phyloP scores from a whole-genome alignment of 768 basidiomycete genomes.

The Termitomyces sp. region DNA sequence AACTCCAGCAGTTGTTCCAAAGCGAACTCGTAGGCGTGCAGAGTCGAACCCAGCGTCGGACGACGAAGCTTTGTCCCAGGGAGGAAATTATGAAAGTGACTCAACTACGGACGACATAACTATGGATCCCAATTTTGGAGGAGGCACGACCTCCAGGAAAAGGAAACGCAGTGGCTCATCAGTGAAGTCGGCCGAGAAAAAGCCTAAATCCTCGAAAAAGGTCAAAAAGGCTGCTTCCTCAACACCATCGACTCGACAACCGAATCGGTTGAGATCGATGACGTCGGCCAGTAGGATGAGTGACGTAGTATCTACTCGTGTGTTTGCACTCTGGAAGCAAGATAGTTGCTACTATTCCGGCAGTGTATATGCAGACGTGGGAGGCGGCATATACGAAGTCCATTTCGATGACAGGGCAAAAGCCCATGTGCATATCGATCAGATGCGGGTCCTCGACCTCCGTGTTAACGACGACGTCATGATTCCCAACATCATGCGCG shows the following conservation, averaged over 20 bases:
- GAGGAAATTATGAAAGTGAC: conserved; percentile 23
- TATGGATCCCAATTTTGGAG: conserved; percentile 23
- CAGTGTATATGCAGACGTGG: conserved; percentile 34
- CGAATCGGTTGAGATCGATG: conserved; percentile 36
- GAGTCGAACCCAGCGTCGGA: conserved; percentile 25
- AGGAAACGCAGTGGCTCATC: conserved; percentile 33
- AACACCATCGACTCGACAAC: conserved; percentile 26
- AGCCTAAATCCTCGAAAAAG: conserved; percentile 16
- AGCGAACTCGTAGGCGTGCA: conserved; percentile 9
- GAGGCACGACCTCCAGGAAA: conserved; percentile 32
- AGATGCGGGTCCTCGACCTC: conserved; percentile 51
- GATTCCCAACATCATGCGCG: conserved; percentile 23
- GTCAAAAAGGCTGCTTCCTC: conserved; percentile 22
- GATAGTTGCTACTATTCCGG: conserved; percentile 63
- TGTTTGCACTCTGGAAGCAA: conserved; percentile 66
- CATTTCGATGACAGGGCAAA: conserved; percentile 64
- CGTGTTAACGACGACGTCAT: conserved; percentile 54
- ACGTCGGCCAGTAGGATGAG: conserved; percentile 18
- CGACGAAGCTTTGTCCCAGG: conserved; percentile 14
- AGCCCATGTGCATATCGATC: conserved; percentile 39
- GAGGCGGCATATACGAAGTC: conserved; percentile 36
- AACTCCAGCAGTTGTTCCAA: neutral
- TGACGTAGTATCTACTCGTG: conserved; percentile 39
- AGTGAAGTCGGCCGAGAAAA: conserved; percentile 17
- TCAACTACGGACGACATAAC: conserved; percentile 39